Percentiles rank a stretch among this genome's conserved stretches.
phyloP scores from a whole-genome alignment of 805 yeast species.

The Metschnikowia continentalis region DNA sequence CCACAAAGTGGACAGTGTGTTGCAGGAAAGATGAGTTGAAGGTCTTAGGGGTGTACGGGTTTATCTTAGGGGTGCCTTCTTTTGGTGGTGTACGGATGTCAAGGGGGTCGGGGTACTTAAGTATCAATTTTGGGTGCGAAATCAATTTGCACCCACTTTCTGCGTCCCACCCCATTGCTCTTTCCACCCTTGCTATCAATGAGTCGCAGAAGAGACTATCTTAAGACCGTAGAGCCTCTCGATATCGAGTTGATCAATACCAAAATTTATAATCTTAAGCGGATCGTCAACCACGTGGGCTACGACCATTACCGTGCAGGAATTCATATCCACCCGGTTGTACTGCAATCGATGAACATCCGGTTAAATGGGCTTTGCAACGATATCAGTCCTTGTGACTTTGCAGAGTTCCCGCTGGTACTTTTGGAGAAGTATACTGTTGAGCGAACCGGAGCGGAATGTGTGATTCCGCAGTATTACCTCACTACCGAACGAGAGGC shows the following conservation, averaged over 20 bases:
- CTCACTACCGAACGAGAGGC: slow-evolving; percentile 8
- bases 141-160: slow-evolving; percentile 1
- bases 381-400: slow-evolving; percentile 13
- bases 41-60: too few relatives aligned
- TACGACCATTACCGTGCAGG: slow-evolving; percentile 14
- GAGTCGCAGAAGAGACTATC: slow-evolving; percentile 8
- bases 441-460: slow-evolving; percentile 6
- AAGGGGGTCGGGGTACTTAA: too few relatives aligned
- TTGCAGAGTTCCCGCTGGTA: slow-evolving; percentile 7
- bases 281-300: slow-evolving; percentile 6
- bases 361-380: slow-evolving; percentile 4
- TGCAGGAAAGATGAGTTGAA: too few relatives aligned
- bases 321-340: slow-evolving; percentile 1
- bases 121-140: not conserved
- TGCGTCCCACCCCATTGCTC: slow-evolving; percentile 1
- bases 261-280: slow-evolving; percentile 8
- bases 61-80: too few relatives aligned
- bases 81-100: not conserved
- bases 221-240: slow-evolving; percentile 7
- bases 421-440: slow-evolving; percentile 7
- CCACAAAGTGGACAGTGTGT: too few relatives aligned
- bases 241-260: slow-evolving; percentile 10
- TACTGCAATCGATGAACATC: not conserved
- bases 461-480: slow-evolving; percentile 12
- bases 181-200: slow-evolving; percentile 6